Evolutionary conservation across 2,329 filamentous ascomycete species (phyloP).

Genomic region (Monilinia aucupariae): DNA sequence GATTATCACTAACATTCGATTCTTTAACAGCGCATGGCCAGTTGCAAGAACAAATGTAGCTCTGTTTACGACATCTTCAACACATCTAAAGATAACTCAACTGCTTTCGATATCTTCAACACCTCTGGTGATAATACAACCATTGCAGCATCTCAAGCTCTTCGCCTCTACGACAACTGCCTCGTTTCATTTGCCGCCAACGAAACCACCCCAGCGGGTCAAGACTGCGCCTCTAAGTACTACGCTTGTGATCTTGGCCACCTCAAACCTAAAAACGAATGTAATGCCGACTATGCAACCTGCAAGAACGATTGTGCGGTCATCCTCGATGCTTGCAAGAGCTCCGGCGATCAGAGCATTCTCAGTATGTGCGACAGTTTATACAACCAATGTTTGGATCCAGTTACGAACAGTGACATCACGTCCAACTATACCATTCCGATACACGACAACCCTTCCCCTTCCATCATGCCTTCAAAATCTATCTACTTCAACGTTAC

Average conservation of each 20-base stretch:
- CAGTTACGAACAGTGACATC: background rate
- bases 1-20: background rate
- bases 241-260: background rate
- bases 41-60: constrained; percentile 20
- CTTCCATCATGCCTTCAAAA: background rate
- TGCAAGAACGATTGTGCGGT: constrained; percentile 10
- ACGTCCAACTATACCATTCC: background rate
- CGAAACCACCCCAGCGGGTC: background rate
- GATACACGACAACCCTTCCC: background rate
- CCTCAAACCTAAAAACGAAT: background rate
- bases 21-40: background rate
- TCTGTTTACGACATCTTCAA: constrained; percentile 19
- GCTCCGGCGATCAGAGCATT: background rate
- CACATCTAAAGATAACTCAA: constrained; percentile 15
- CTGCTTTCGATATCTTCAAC: background rate
- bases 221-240: constrained; percentile 14
- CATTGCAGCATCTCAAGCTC: constrained; percentile 9
- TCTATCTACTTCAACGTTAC: background rate
- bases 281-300: background rate
- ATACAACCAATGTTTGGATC: constrained; percentile 13
- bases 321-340: background rate
- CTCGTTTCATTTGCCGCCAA: constrained; percentile 20
- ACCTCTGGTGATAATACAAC: constrained; percentile 15
- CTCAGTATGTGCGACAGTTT: constrained; percentile 7
- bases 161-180: constrained; percentile 19